These are phyloP conservation scores for Papilionanthe hybrid DNA, from an alignment of 116 monocot species.

Conservation along the genomic window DNA sequence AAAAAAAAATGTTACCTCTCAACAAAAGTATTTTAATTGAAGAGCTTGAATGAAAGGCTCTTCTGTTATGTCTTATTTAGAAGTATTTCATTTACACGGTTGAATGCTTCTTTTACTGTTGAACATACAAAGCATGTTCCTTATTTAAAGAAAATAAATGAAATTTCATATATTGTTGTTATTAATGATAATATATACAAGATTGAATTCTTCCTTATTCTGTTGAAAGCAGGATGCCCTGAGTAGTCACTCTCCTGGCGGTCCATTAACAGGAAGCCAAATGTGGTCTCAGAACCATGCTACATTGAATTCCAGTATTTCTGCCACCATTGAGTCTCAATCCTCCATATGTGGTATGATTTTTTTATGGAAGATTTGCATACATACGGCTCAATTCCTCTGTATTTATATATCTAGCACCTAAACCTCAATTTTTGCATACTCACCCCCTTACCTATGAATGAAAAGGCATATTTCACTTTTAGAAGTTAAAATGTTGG, in stretches of 20 bases:
- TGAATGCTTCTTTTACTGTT: slow-evolving; percentile 1
- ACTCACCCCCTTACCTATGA: too few species aligned
- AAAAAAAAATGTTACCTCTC: too few species aligned
- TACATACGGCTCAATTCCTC: too few species aligned
- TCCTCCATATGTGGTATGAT: slow-evolving; percentile 49
- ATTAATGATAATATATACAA: background rate
- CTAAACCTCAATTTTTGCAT: too few species aligned
- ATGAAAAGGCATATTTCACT: too few species aligned
- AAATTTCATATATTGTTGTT: background rate
- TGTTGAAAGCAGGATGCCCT: slow-evolving; percentile 8
- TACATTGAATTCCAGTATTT: slow-evolving; percentile 3
- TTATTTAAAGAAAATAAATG: slow-evolving; percentile 5
- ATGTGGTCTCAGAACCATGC: slow-evolving; percentile 5
- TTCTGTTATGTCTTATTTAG: background rate
- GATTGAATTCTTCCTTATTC: background rate
- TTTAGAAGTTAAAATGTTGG: too few species aligned
- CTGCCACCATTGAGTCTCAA: slow-evolving; percentile 5
- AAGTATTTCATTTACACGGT: background rate
- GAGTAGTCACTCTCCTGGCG: slow-evolving; percentile 2
- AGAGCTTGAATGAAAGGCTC: background rate
- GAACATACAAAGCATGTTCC: background rate
- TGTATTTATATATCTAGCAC: too few species aligned
- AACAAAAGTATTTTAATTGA: background rate
- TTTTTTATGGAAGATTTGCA: too few species aligned
- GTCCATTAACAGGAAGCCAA: background rate